Conservation (phyloP, 208 protist genomes). For the Wallacemonas rigidus region DNA sequence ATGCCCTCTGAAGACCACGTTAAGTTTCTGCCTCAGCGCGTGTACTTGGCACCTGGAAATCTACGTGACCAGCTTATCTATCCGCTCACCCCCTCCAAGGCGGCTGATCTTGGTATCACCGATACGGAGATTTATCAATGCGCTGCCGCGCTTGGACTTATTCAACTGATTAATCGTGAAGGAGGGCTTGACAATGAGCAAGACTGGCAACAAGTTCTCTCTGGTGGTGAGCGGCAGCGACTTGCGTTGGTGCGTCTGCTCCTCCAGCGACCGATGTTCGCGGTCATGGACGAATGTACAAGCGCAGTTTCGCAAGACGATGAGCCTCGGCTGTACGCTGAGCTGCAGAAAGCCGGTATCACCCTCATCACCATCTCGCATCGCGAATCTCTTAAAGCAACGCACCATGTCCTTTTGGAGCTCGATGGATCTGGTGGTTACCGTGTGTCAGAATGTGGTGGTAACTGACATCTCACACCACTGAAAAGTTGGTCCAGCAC, state of each 20-base stretch:
- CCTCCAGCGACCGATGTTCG: slow-evolving; percentile 80
- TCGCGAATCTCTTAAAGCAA: slow-evolving; percentile 57
- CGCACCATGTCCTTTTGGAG: slow-evolving; percentile 61
- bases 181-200: slow-evolving; percentile 75
- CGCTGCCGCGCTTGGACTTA: slow-evolving; percentile 53
- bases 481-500: not conserved
- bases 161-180: slow-evolving; percentile 68
- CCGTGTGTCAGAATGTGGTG: slow-evolving; percentile 22
- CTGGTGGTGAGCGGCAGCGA: slow-evolving; percentile 89
- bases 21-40: slow-evolving; percentile 75
- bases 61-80: slow-evolving; percentile 85
- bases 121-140: slow-evolving; percentile 60
- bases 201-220: slow-evolving; percentile 88
- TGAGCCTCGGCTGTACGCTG: slow-evolving; percentile 68
- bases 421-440: slow-evolving; percentile 72
- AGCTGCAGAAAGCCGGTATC: slow-evolving; percentile 67
- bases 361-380: slow-evolving; percentile 89
- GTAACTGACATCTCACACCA: not conserved
- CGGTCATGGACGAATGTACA: slow-evolving; percentile 92
- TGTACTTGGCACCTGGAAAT: slow-evolving; percentile 80
- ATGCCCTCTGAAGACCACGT: slow-evolving; percentile 39
- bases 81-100: slow-evolving; percentile 41
- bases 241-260: slow-evolving; percentile 82
- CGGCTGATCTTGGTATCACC: slow-evolving; percentile 21
- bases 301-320: slow-evolving; percentile 87